Base-by-base conservation (phyloP, 805 yeast species). In the Lachancea mirantina region DNA sequence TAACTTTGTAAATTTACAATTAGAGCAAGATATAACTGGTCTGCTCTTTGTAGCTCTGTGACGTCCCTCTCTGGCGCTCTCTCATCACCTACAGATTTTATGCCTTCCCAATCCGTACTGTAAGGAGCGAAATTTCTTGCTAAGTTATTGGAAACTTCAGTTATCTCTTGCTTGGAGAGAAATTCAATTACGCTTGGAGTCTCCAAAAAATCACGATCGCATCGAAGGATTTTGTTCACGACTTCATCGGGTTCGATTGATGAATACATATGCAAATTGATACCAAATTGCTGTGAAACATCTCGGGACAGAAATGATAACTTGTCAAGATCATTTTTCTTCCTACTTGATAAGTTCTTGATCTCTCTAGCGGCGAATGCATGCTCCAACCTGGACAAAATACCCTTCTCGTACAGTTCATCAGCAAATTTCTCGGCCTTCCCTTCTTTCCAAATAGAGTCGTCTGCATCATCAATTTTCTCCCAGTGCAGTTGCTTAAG, bases 401-500 rank as follows among this genome's bases (percentile, higher is more conserved):
- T 76, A 38, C 98, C 98, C 39, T 73, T 75, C 38, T 78, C 79
- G 32, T 70, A 64, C 30, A 89, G 64, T 40, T 75, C 76, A 39
- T 75, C 80, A 2, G 81, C 74, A 35, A 63, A 55, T 14, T 65
- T 67, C 2, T 68, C 70, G 14, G 79, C 75, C 23, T 78, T 74
- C 19, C 75, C 67, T 17, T 72, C 70, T 13, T 76, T 71, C 97
- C 98, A 89, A 39, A 92, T 81, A 0, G 97, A 88, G 27, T 78
- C 74, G 32, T 78, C 82, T 14, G 92, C 80, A 38, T 77, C 70
- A 20, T 89, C 95, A 23, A 94, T 68, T 50, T 83, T 84, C 46
- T 89, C 96, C 97, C 97, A 94, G 55, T 92, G 99, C 65, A 92
- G 70, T 55, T 89, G 98, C 55, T 94, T 92, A 43, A 92, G 70